Base-by-base conservation (phyloP, 805 yeast species). In the Cyberlindnera galapagoensis region DNA sequence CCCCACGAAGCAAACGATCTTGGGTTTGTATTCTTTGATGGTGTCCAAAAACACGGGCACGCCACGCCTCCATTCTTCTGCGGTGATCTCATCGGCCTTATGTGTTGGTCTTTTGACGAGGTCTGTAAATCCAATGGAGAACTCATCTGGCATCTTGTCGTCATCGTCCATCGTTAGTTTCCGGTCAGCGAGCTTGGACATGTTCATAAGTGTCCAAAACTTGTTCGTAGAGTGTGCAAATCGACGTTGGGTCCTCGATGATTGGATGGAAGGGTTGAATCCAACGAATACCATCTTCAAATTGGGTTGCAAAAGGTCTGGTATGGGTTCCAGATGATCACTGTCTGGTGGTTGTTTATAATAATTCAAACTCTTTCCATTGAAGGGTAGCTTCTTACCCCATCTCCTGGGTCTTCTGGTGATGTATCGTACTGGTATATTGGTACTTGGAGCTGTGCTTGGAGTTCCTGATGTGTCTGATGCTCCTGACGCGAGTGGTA, bases 201-300 rank as follows among this genome's bases (percentile, higher is more conserved):
- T 70, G 47, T 68, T 69, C 43, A 80, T 55, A 20, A 80, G 52
- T 37, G 67, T 73, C 88, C 88, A 81, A 49, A 82, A 81, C 21
- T 66, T 49, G 46, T 81, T 81, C 9, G 82, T 65, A 13, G 59
- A 71, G 48, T 82, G 88, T 0, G 90, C 90, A 51, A 76, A 81
- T 46, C 80, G 74, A 48, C 80, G 88, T 21, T 81, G 86, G 7
- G 57, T 51, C 13, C 56, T 43, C 0, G 84, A 71, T 1, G 87
- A 77, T 44, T 65, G 66, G 4, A 74, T 53, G 3, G 88, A 83
- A 0, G 92, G 92, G 45, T 81, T 81, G 59, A 66, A 79, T 1
- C 92, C 92, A 4, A 80, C 63, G 43, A 81, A 80, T 4, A 81
- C 63, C 1, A 79, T 47, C 5, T 44, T 43, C 16, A 71, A 45